Evolutionary conservation across 1,139 yeast species (phyloP), one percentile per base, ranked within the genome.

Genomic region (Torulaspora globosa): DNA sequence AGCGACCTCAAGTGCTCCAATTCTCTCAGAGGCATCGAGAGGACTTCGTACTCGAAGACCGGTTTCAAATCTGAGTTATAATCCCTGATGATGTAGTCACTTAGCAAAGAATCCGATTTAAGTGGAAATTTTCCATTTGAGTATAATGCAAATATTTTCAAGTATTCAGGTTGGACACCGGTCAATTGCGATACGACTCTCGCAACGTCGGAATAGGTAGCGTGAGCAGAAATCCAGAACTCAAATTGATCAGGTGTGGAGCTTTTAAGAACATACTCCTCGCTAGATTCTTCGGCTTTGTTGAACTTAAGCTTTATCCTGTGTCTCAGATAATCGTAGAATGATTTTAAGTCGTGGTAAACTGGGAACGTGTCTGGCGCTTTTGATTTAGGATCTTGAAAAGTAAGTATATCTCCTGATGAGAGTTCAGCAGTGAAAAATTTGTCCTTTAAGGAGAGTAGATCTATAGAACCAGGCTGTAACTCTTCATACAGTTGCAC

Each of bases 371-470:
- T 38, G 2, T 55, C 45, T 1, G 52, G 39, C 15, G 52, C 41
- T 7, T 51, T 54, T 3, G 56, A 65, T 3, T 56, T 38, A 1
- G 64, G 60, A 34, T 64, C 63, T 48, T 83, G 83, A 43, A 84
- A 75, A 24, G 85, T 73, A 12, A 90, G 66, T 11, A 90, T 84
- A 62, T 89, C 97, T 54, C 97, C 97, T 54, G 76, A 81, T 14
- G 75, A 74, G 31, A 90, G 67, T 60, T 89, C 97, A 31, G 79
- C 73, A 51, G 79, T 76, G 52, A 76, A 79, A 23, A 66, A 51
- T 40, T 59, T 56, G 34, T 70, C 66, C 5, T 65, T 60, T 3
- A 68, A 61, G 37, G 76, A 72, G 7, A 79, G 56, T 3, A 63
- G 62, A 33, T 82, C 86, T 41, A 87, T 73, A 60, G 78, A 77